phyloP scores from a whole-genome alignment of 2,329 filamentous ascomycete genomes.

The Zymoseptoria pseudotritici region DNA sequence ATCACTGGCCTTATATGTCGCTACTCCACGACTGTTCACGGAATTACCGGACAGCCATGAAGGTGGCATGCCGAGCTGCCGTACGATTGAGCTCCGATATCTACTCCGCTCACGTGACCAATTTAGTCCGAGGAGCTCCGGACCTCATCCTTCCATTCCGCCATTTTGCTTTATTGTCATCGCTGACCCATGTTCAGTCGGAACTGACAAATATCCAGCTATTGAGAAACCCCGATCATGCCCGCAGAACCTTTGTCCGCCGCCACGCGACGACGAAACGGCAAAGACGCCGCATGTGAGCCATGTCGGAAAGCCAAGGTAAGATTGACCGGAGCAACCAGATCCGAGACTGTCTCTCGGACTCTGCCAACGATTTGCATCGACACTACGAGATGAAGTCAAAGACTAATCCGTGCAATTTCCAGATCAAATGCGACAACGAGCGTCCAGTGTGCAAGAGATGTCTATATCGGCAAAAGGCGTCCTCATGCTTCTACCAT shows the following conservation, averaged over 20 bases:
- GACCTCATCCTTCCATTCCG: not conserved
- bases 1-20: not conserved
- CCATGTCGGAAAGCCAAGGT: constrained; percentile 16
- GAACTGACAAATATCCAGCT: not conserved
- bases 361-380: not conserved
- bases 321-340: constrained; percentile 9
- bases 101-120: not conserved
- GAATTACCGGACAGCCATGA: not conserved
- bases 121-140: not conserved
- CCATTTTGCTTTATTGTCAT: not conserved
- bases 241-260: not conserved
- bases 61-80: not conserved
- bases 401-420: not conserved
- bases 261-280: constrained; percentile 11
- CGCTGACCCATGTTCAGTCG: not conserved
- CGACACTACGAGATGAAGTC: not conserved
- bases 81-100: not conserved
- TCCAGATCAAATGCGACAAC: not conserved
- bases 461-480: constrained; percentile 7
- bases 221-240: not conserved
- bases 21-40: not conserved
- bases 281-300: constrained; percentile 16
- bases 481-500: constrained; percentile 12
- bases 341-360: not conserved
- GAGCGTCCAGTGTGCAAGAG: constrained; percentile 10